Conservation (phyloP, 2,329 filamentous ascomycete species). For the Cyanodermella asteris region DNA sequence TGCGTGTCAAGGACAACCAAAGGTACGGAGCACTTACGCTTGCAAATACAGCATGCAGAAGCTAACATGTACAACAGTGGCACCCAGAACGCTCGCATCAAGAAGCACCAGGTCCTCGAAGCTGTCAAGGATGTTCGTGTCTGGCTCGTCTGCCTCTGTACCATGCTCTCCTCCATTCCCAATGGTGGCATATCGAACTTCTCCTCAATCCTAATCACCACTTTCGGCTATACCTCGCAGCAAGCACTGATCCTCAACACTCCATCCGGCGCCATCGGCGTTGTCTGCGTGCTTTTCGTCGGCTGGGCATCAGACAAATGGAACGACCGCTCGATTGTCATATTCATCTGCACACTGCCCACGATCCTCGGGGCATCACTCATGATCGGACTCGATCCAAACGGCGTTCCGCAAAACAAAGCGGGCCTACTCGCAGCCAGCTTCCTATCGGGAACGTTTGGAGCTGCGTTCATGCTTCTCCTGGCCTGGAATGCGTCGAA, state of each 20-base stretch:
- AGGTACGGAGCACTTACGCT: constrained; percentile 32
- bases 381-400: constrained; percentile 11
- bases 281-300: constrained; percentile 19
- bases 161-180: constrained; percentile 16
- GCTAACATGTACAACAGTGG: constrained; percentile 25
- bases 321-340: constrained; percentile 20
- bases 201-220: constrained; percentile 19
- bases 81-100: constrained; percentile 29
- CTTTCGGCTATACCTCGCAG: constrained; percentile 17
- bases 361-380: constrained; percentile 24
- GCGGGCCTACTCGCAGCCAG: constrained; percentile 21
- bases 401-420: constrained; percentile 18
- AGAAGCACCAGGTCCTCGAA: constrained; percentile 23
- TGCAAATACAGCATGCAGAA: constrained; percentile 17
- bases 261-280: constrained; percentile 21
- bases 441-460: constrained; percentile 23
- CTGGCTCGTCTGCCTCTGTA: constrained; percentile 17
- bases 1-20: constrained; percentile 10
- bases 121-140: constrained; percentile 23
- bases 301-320: constrained; percentile 18
- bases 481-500: constrained; percentile 26
- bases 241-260: constrained; percentile 23
- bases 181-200: constrained; percentile 23
- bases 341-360: constrained; percentile 22
- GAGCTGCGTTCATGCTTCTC: constrained; percentile 22